Percentiles rank a stretch among this genome's conserved stretches.
Conservation (phyloP, 306 rosid genomes). For the Fragaria nilgerrensis region DNA sequence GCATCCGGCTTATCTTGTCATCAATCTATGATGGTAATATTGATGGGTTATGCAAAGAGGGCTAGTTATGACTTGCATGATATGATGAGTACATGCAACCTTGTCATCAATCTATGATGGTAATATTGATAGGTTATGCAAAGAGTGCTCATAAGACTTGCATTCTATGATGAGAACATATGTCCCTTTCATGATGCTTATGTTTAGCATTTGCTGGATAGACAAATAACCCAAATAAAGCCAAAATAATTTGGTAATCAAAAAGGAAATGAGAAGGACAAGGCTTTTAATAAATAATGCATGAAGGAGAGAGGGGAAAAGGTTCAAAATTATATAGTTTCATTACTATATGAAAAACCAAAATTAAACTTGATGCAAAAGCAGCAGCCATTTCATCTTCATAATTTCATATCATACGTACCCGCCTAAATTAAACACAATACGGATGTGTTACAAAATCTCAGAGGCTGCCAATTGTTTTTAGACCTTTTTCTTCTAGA, state of each 20-base stretch:
- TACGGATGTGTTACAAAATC: conserved; percentile 29
- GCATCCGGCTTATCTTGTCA: no score
- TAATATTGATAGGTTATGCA: background rate
- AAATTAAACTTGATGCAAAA: no score
- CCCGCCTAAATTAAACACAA: background rate
- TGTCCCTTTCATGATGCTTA: background rate
- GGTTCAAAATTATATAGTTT: no score
- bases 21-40: background rate
- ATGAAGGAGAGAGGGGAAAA: background rate
- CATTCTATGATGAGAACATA: background rate
- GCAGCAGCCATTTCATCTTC: background rate
- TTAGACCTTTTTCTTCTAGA: background rate
- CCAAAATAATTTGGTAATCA: background rate
- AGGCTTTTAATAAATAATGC: background rate
- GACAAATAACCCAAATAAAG: background rate
- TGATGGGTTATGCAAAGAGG: background rate
- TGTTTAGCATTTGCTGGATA: background rate
- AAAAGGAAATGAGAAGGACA: background rate
- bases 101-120: background rate
- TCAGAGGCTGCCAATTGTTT: conserved; percentile 30
- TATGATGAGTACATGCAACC: no score
- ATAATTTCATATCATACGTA: no score
- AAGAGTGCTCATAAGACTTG: background rate
- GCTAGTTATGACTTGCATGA: background rate
- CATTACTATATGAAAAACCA: no score